Base-by-base conservation (phyloP, 495 filamentous ascomycete genomes). In the Glutinoglossum americanum region DNA sequence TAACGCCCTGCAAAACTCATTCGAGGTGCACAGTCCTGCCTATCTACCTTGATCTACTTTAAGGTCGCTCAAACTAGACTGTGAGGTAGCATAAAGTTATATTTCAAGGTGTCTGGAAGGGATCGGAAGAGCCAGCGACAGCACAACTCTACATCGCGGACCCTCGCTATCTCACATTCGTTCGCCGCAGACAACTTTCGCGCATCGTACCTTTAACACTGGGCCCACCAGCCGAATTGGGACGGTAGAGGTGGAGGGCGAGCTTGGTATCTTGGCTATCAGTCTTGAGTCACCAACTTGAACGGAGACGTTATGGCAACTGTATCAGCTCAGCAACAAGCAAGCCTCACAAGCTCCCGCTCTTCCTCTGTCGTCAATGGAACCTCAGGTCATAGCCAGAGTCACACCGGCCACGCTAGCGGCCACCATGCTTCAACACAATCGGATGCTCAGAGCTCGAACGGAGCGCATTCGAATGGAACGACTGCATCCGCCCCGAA, bases 401-500 rank as follows among this genome's bases (percentile, higher is more conserved):
- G 19, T 35, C 47, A 54, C 8, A 39, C 57, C 26, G 61, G 64
- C 32, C 58, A 66, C 51, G 59, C 61, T 41, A 67, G 68, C 37
- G 64, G 63, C 30, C 64, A 71, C 44, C 63, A 59, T 27, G 59
- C 25, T 19, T 51, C n/a, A 13, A 33, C 56, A 25, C 39, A 45
- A 9, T 11, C 35, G 15, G 56, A 58, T 27, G 15, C 37, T 54
- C 56, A 45, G n/a, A 58, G 44, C 61, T 64, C 17, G 67, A 72
- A 32, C 58, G 66, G 26, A 58, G 62, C 35, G 63, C 63, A 37
- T 67, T 65, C 21, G 26, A 64, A 64, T 54, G 59, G 62, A 15
- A 60, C 63, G 54, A 71, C 64, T 60, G 69, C 64, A 58, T 66
- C 68, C 54, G 67, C 67, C 41, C 54, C 75, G 69, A 85, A 87